Base-by-base conservation (phyloP, 2,329 filamentous ascomycete genomes). In the Pestalotiopsis sp. region DNA sequence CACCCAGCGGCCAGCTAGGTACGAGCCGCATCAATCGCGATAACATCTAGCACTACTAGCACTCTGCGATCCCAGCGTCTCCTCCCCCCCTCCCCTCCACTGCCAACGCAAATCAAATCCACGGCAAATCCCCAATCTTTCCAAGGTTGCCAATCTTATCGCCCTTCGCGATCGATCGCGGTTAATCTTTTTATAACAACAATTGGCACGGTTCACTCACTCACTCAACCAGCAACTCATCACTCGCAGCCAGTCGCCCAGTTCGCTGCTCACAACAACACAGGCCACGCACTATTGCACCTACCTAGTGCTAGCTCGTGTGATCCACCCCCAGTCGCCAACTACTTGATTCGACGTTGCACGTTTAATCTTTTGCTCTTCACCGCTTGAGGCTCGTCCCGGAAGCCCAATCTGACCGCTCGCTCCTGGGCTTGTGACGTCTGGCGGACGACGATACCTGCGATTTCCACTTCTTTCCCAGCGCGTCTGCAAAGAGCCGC, bases 41-140 rank as follows among this genome's bases (percentile, higher is more conserved):
- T 36, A 62, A 62, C 59, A 62, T 38, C 59, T 17, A 36, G 59
- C 59, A 62, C 45, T 20, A 52, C 20, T n/a, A 52, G 57, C 57
- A 17, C 59, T 39, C 59, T 62, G 59, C 59, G 59, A 62, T 62
- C 59, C 59, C 59, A 62, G 59, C 59, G 27, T 39, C 36, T 36
- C 36, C 36, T 36, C 25, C 45, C 45, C n/a, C 45, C 45, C 45
- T 52, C 45, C 45, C 20, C 45, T 52, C 45, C 45, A 52, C 45
- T 52, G 45, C 45, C 45, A 52, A 52, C 45, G 45, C 45, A 52
- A 52, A 52, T 52, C 45, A n/a, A 17, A 17, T n/a, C 17, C 45
- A 20, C 45, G 45, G 45, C 45, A 52, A 36, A 20, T 52, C 45
- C 45, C n/a, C 45, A 52, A 52, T 52, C 31, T 36, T 52, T 17